Evolutionary conservation across 1,284 basidiomycete species (phyloP), one percentile per base, ranked within the genome.

Genomic region (Ustilago esculenta): DNA sequence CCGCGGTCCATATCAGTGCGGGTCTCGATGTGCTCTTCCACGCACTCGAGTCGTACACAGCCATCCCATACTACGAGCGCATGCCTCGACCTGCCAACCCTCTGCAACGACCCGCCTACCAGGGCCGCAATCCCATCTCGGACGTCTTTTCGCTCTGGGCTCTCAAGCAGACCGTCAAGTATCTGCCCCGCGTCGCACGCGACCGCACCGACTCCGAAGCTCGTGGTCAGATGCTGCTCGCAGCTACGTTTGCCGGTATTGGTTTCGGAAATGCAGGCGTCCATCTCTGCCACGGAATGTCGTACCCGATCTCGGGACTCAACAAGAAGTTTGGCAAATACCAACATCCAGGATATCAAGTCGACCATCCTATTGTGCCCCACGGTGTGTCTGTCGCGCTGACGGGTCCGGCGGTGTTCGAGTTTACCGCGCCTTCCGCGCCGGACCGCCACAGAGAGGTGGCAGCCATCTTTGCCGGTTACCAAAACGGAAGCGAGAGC

Each of bases 121-220:
- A 98, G 84, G 94, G 94, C 43, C 90, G 91, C 72, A 98, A 98
- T 83, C 94, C 94, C 5, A 92, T 96, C 50, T 80, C 92, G 5
- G 94, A 98, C 81, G 92, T 98, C 50, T 98, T 98, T 84, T 94
- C 92, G 6, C 85, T 91, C 67, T 98, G 94, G 94, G 94, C 95
- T 4, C 85, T 98, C 58, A 88, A 90, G 80, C 91, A 93, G 27
- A 92, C 93, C 0, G 90, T 97, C 64, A 89, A 93, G 82, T 90
- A 93, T 80, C 87, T 98, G 20, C 95, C 94, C 17, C 87, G 92
- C 23, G 88, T 98, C 34, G 90, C 90, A 3, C 90, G 88, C 80
- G 88, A 96, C 79, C 86, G 85, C 8, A 69, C 58, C 53, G 92
- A 97, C 81, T 84, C 86, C 37, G 92, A 96, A 80, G 92, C 94